A percentile compares a stretch with the other conserved stretches of the same genome.
Evolutionary conservation across 2,329 filamentous ascomycete species (phyloP).

Genomic region (Sarocladiaceae sp.): DNA sequence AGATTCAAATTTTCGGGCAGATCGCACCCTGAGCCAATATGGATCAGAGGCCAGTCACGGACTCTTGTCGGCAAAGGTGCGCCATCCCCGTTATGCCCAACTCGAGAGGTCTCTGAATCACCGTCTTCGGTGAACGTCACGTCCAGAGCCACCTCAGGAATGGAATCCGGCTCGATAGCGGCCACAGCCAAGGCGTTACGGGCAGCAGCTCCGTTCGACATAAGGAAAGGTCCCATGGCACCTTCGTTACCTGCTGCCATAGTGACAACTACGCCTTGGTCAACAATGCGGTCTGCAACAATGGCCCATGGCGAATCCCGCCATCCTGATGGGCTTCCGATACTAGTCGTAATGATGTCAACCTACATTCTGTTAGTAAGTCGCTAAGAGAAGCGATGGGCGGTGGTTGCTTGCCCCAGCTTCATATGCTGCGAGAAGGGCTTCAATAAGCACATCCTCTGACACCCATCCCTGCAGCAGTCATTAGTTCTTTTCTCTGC

Average conservation of each 20-base stretch:
- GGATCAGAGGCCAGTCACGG: constrained; percentile 3
- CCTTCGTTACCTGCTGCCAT: constrained; percentile 9
- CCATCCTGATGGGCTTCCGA: constrained; percentile 21
- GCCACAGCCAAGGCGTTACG: constrained; percentile 35
- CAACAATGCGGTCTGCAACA: constrained; percentile 24
- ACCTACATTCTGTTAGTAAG: no score
- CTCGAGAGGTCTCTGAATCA: constrained; percentile 1
- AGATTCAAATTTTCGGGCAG: constrained; percentile 1
- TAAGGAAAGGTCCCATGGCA: neutral
- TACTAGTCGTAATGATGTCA: constrained; percentile 27
- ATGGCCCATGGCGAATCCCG: constrained; percentile 23
- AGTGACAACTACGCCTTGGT: constrained; percentile 12
- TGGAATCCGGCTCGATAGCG: constrained; percentile 18
- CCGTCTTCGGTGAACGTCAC: constrained; percentile 2
- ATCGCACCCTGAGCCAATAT: constrained; percentile 2
- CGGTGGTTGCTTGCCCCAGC: constrained; percentile 17
- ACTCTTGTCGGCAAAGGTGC: constrained; percentile 4
- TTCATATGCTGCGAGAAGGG: constrained; percentile 25
- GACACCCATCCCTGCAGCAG: neutral
- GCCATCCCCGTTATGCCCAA: constrained; percentile 1
- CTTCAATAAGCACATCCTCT: constrained; percentile 20
- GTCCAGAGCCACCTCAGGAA: constrained; percentile 5
- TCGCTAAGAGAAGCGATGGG: no score
- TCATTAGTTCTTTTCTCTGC: no score
- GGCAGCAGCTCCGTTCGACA: constrained; percentile 27